Evolutionary conservation across 169 alveolate species (phyloP), one percentile per base, ranked within the genome.

Genomic region (Plasmodium coatneyi): DNA sequence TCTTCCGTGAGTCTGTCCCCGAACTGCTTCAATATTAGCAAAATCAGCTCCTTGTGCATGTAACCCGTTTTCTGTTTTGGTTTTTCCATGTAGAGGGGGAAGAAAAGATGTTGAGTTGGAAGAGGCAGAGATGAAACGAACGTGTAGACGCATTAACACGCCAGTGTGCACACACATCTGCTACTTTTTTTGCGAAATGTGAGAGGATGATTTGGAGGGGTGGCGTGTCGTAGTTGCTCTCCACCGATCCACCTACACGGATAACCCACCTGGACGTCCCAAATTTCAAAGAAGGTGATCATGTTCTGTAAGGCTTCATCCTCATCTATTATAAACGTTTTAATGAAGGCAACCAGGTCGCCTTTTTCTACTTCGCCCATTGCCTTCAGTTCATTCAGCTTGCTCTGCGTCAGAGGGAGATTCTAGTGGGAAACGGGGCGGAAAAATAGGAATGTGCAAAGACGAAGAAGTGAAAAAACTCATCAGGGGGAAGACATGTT

Each of bases 221-320:
- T 12, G 54, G 10, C 54, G n/a, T 5, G 54, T 43, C 16, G 54
- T 10, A 43, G 54, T 10, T 43, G 5, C 60, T 22, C n/a, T 22
- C 54, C 25, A 10, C 19, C 25, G 4, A 5, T 5, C 36, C 82
- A 19, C 28, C 19, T 0, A 32, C 49, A 32, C 66, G 49, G 49
- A n/a, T 14, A 10, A 70, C 46, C 28, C 80, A 86, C 93, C 93
- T 74, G 30, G 39, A 86, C 84, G 66, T 86, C 93, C 93, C 93
- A 86, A 70, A 86, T 86, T 86, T 86, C 93, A 56, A 86, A 86
- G 46, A 86, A 86, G 19, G 93, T 86, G 5, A 74, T 76, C 93
- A 86, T 86, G 6, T 86, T 86, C 66, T 86, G 79, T n/a, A 86
- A 76, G 10, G 93, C 93, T 74, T 86, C 93, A n/a, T 86, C 86